These are phyloP conservation scores for Paraphaeosphaeria minitans DNA, from an alignment of 2,329 filamentous ascomycete genomes.

Conservation along the genomic window DNA sequence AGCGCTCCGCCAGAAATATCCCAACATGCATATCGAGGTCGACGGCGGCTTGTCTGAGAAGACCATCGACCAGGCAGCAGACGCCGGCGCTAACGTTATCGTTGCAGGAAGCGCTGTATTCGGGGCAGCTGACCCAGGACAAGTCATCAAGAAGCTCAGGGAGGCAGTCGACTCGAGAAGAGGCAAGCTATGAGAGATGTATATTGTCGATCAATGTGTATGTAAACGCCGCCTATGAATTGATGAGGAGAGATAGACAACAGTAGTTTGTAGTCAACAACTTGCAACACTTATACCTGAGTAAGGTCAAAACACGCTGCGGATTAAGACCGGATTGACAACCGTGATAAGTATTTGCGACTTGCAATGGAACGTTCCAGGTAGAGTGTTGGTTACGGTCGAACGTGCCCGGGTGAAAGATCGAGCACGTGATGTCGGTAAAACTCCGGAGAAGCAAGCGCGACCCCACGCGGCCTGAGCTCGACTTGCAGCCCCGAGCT, in stretches of 20 bases:
- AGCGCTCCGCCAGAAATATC: constrained; percentile 81
- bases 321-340: no score
- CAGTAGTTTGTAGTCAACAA: background rate
- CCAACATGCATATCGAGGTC: constrained; percentile 94
- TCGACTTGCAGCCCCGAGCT: constrained; percentile 17
- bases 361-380: background rate
- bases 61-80: constrained; percentile 92
- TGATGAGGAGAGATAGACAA: constrained; percentile 6
- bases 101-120: constrained; percentile 97
- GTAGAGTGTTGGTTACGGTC: background rate
- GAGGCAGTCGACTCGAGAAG: constrained; percentile 73
- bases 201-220: background rate
- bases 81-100: constrained; percentile 96
- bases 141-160: constrained; percentile 83
- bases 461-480: constrained; percentile 6
- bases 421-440: constrained; percentile 23
- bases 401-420: background rate
- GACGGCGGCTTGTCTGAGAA: constrained; percentile 87
- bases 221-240: constrained; percentile 1
- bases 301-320: no score
- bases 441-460: constrained; percentile 20
- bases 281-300: background rate
- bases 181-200: constrained; percentile 36
- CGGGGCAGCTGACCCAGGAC: constrained; percentile 82
- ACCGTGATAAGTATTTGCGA: no score